These are phyloP conservation scores for Guillardia theta DNA, from an alignment of 78 protist genomes.

Conservation along the genomic window DNA sequence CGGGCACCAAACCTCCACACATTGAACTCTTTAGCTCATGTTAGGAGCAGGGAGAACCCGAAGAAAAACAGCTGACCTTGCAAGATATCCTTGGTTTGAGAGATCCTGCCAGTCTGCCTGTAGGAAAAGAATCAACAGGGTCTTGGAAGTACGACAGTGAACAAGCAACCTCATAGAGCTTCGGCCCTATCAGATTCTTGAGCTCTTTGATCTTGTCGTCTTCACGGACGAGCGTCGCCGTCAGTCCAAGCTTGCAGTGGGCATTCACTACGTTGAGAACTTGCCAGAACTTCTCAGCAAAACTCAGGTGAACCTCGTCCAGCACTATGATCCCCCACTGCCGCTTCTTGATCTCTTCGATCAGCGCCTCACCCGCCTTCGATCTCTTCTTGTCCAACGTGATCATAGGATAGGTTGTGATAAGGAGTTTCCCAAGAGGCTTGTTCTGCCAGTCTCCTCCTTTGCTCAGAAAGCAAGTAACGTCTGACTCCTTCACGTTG, in stretches of 20 bases:
- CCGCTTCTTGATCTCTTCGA: slow-evolving; percentile 56
- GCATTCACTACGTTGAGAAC: slow-evolving; percentile 74
- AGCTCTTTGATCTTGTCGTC: slow-evolving; percentile 94
- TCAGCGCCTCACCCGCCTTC: slow-evolving; percentile 69
- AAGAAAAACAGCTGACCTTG: not conserved
- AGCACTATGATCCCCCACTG: slow-evolving; percentile 96
- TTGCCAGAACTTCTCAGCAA: not conserved
- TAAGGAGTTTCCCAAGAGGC: slow-evolving; percentile 54
- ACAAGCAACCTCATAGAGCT: slow-evolving; percentile 60
- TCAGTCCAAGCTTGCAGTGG: slow-evolving; percentile 97
- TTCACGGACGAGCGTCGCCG: slow-evolving; percentile 94
- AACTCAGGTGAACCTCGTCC: slow-evolving; percentile 47
- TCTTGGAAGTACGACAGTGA: no score
- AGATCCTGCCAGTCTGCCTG: slow-evolving; percentile 27
- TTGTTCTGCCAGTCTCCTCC: not conserved
- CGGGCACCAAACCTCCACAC: slow-evolving; percentile 91
- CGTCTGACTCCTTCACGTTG: not conserved
- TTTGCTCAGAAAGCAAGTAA: not conserved
- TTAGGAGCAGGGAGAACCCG: not conserved
- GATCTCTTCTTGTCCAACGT: slow-evolving; percentile 67
- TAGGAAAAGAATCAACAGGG: no score
- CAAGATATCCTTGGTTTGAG: not conserved
- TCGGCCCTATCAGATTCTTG: slow-evolving; percentile 97
- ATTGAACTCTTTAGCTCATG: slow-evolving; percentile 69
- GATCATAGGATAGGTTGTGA: slow-evolving; percentile 97